These are phyloP conservation scores for Fistulifera solaris DNA, from an alignment of 108 stramenopile species.

Conservation along the genomic window DNA sequence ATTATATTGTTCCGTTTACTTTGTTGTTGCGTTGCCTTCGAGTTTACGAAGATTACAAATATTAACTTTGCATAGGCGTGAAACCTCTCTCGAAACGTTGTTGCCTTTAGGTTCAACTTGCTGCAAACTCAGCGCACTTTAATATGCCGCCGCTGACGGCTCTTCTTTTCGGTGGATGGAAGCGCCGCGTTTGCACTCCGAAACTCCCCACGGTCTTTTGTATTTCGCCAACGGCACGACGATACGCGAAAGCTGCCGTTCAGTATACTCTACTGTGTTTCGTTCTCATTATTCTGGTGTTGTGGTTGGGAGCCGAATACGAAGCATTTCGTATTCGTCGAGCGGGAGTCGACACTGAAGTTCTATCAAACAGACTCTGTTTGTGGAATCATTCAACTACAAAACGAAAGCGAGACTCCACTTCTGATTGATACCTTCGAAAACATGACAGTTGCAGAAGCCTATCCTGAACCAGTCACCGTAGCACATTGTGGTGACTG, in stretches of 20 bases:
- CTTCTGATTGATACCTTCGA: background rate
- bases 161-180: background rate
- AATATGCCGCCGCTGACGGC: constrained; percentile 2
- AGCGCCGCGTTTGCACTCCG: no score
- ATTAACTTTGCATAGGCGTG: no score
- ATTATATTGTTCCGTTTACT: no score
- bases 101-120: no score
- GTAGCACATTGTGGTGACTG: constrained; percentile 22
- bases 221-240: background rate
- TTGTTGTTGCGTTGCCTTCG: no score
- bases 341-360: background rate
- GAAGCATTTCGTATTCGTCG: background rate
- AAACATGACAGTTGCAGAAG: background rate
- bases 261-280: background rate
- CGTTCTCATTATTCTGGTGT: background rate
- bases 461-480: background rate
- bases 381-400: background rate
- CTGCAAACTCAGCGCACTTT: no score
- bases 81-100: no score
- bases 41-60: no score
- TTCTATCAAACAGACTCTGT: background rate
- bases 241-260: background rate
- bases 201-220: no score
- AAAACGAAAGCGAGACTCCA: background rate
- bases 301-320: constrained; percentile 1